Evolutionary conservation across 2,329 filamentous ascomycete species (phyloP).

Genomic region (Aschersonia sp.): DNA sequence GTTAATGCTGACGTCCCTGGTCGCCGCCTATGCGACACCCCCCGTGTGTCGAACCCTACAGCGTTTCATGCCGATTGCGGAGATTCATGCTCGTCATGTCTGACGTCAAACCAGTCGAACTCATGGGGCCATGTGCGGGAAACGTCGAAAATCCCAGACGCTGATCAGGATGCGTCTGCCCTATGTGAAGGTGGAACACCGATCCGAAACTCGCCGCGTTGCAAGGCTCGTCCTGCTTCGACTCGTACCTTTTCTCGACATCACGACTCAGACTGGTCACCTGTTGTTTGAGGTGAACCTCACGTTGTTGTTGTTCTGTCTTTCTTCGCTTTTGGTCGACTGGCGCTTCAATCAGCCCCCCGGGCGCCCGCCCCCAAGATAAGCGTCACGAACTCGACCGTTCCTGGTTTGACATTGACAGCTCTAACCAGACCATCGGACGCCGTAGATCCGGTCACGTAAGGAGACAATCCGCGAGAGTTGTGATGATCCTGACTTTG

Average conservation of each 20-base stretch:
- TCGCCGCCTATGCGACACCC: neutral
- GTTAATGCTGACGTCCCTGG: neutral
- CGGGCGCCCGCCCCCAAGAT: neutral
- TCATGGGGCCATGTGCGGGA: neutral
- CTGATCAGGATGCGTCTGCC: neutral
- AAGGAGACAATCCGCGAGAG: neutral
- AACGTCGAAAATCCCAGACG: neutral
- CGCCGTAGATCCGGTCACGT: neutral
- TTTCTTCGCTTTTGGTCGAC: neutral
- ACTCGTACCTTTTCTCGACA: neutral
- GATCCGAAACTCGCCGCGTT: neutral
- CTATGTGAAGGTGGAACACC: neutral
- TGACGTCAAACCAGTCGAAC: neutral
- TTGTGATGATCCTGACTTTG: neutral
- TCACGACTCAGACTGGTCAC: neutral
- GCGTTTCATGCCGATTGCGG: conserved; percentile 1
- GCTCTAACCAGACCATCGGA: neutral
- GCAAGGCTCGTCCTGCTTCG: neutral
- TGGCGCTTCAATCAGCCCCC: no score
- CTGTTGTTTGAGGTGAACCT: neutral
- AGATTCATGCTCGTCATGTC: neutral
- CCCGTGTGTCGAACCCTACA: neutral
- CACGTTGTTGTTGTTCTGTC: neutral
- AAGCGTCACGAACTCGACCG: neutral
- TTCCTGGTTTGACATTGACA: neutral